These are phyloP conservation scores for Corylus heterophylla DNA, from an alignment of 306 rosid species.

Conservation along the genomic window DNA sequence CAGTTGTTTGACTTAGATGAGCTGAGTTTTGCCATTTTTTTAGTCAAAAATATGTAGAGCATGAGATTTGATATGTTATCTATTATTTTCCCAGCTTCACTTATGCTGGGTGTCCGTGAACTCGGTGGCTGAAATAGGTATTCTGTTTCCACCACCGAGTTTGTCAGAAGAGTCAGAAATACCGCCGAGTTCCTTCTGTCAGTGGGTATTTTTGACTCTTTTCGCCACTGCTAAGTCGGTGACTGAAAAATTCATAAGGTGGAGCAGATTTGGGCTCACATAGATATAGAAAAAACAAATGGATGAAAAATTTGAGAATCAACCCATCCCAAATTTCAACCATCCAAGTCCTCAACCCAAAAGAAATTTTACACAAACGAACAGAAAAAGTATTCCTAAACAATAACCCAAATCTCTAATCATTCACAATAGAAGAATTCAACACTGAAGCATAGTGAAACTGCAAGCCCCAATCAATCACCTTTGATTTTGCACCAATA, in stretches of 20 bases:
- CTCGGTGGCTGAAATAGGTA: no score
- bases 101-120: no score
- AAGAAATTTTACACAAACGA: conserved; percentile 16
- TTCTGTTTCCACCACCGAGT: no score
- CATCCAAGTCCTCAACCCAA: conserved; percentile 1
- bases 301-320: background rate
- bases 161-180: no score
- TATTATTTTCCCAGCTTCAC: background rate
- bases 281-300: no score
- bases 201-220: no score
- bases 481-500: conserved; percentile 37
- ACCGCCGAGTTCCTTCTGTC: no score
- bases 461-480: conserved; percentile 18
- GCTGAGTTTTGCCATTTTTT: background rate
- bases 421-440: conserved; percentile 16
- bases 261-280: no score
- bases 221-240: no score
- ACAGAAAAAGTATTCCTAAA: conserved; percentile 10
- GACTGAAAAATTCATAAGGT: no score
- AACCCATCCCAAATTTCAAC: conserved; percentile 12
- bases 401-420: background rate
- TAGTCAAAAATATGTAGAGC: background rate
- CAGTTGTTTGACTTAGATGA: background rate
- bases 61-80: background rate
- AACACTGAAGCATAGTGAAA: conserved; percentile 2